Evolutionary conservation across 352 stramenopile species (phyloP).

Genomic region (Pythium aristosporum): DNA sequence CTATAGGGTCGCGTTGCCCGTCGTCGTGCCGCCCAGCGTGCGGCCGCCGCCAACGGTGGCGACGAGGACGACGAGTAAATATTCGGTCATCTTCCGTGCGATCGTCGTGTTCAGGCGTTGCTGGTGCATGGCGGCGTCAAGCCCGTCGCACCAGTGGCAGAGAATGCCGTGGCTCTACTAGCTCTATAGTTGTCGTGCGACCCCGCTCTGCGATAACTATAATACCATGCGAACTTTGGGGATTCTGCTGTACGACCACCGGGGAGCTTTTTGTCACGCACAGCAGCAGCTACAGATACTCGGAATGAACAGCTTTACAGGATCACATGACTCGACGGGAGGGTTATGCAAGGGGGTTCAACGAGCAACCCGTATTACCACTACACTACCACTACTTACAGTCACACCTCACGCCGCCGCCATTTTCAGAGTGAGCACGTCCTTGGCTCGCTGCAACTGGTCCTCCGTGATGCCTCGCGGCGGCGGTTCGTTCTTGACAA

Average conservation of each 20-base stretch:
- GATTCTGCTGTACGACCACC: constrained; percentile 33
- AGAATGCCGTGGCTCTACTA: constrained; percentile 30
- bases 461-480: constrained; percentile 63
- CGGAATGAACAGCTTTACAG: background rate
- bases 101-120: constrained; percentile 18
- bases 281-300: background rate
- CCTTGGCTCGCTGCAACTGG: constrained; percentile 74
- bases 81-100: constrained; percentile 21
- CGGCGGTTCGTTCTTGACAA: constrained; percentile 27
- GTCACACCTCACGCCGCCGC: background rate
- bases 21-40: constrained; percentile 92
- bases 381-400: background rate
- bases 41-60: constrained; percentile 86
- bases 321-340: background rate
- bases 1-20: constrained; percentile 92
- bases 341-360: too few species aligned
- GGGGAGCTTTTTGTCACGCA: background rate
- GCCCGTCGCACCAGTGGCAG: constrained; percentile 15
- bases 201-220: constrained; percentile 54
- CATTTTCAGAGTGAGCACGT: constrained; percentile 39
- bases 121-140: constrained; percentile 7
- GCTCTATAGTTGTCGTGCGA: constrained; percentile 30
- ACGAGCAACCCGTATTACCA: background rate
- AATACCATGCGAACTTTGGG: constrained; percentile 87
- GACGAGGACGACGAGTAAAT: constrained; percentile 87